Conservation (phyloP, 257 asterid genomes). For the Solanum okadae region DNA sequence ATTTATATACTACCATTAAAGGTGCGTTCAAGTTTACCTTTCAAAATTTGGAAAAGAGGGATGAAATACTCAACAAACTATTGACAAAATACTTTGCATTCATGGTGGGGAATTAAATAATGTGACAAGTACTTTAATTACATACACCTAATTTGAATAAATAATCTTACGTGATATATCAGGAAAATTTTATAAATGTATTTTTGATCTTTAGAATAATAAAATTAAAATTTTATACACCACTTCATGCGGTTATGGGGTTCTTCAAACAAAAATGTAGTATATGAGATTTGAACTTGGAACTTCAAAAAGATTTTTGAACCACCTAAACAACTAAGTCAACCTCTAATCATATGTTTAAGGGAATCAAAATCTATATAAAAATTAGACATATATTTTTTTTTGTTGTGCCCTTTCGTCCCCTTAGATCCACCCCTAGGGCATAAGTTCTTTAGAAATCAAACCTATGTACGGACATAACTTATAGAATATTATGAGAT, state of each 20-base stretch:
- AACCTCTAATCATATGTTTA: not conserved
- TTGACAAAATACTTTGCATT: not conserved
- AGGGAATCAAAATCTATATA: too few species aligned
- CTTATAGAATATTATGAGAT: too few species aligned
- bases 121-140: not conserved
- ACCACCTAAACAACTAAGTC: not conserved
- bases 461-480: too few species aligned
- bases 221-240: not conserved
- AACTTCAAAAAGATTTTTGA: too few species aligned
- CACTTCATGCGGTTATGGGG: not conserved
- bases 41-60: not conserved
- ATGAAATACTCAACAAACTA: not conserved
- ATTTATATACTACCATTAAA: not conserved
- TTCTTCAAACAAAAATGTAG: too few species aligned
- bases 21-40: not conserved
- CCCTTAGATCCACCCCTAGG: not conserved
- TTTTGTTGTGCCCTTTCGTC: too few species aligned
- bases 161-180: not conserved
- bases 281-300: too few species aligned
- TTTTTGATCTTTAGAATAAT: not conserved
- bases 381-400: too few species aligned
- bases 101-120: not conserved
- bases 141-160: not conserved
- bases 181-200: not conserved
- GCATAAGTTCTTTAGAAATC: not conserved